phyloP scores from a whole-genome alignment of 768 basidiomycete species.

The Rhodotorula kratochvilovae region DNA sequence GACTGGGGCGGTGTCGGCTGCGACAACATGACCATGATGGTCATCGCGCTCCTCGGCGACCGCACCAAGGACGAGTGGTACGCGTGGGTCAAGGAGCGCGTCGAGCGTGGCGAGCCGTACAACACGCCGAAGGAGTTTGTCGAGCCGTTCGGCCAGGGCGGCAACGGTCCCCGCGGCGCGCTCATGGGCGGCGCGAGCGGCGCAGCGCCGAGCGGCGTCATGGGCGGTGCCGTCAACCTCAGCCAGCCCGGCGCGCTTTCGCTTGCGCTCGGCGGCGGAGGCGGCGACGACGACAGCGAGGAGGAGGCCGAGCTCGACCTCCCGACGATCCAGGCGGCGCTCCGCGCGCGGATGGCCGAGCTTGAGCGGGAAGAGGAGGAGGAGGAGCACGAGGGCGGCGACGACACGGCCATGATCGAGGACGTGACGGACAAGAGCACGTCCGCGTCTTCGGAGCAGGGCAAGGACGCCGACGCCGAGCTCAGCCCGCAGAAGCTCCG shows the following conservation, averaged over 20 bases:
- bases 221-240: slow-evolving; percentile 10
- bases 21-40: slow-evolving; percentile 96
- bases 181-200: slow-evolving; percentile 31
- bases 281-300: slow-evolving; percentile 35
- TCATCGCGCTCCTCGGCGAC: slow-evolving; percentile 80
- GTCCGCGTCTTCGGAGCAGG: neutral
- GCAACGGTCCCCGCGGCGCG: slow-evolving; percentile 29
- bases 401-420: neutral
- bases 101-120: slow-evolving; percentile 69
- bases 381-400: slow-evolving; percentile 46
- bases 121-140: slow-evolving; percentile 70
- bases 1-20: slow-evolving; percentile 91
- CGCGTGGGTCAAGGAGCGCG: slow-evolving; percentile 76
- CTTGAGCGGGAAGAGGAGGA: slow-evolving; percentile 53
- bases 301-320: slow-evolving; percentile 38
- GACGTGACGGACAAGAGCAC: neutral
- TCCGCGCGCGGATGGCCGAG: slow-evolving; percentile 49
- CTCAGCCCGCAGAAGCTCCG: neutral
- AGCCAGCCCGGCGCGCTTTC: slow-evolving; percentile 9
- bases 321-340: slow-evolving; percentile 39
- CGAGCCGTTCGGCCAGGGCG: slow-evolving; percentile 53
- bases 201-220: slow-evolving; percentile 3
- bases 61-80: slow-evolving; percentile 91
- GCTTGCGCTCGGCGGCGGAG: slow-evolving; percentile 6
- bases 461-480: neutral